Base-by-base conservation (phyloP, 176 grass and related monocot genomes). In the Aegilops umbellulata region DNA sequence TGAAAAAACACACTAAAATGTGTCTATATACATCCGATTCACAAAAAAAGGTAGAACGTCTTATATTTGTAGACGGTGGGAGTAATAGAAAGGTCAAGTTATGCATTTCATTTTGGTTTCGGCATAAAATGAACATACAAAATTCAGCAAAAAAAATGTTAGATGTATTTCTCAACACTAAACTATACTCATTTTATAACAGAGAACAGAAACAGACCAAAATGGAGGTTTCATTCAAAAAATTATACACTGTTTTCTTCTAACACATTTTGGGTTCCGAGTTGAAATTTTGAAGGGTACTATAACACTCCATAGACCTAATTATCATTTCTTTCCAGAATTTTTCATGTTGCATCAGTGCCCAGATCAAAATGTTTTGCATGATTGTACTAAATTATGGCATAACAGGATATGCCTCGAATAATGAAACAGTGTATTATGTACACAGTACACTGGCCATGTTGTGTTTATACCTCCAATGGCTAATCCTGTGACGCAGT, bases 401-500 rank as follows among this genome's bases (percentile, higher is more conserved):
- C 30, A 65, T 84, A 5, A 76, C 8, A 24, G 22, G 27, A 35
- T 76, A 75, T 44, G 58, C 58, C 25, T 49, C 26, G 7, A 34
- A 74, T 61, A 77, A 20, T 30, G 46, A 46, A 79, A 42, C 31
- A n/a, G 53, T 23, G 24, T 20, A 79, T 36, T 38, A 65, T 39
- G 24, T 79, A 83, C 47, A 64, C n/a, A 70, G 35, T 77, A 31
- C 66, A 60, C 44, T 57, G 32, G 46, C 12, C 31, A 24, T 80
- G 60, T 81, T 76, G 23, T 32, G 47, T 29, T 70, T 88, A 64
- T 95, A 95, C 94, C 97, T 95, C 94, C 92, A 91, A 95, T 78
- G 44, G 86, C 82, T 83, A 98, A 88, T 32, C 91, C 90, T 65
- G 94, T 95, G 38, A 95, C 88, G 60, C 92, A 98, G 81, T 98